Base-by-base conservation (phyloP, 164 flowering plant genomes). In the Akebia trifoliata region DNA sequence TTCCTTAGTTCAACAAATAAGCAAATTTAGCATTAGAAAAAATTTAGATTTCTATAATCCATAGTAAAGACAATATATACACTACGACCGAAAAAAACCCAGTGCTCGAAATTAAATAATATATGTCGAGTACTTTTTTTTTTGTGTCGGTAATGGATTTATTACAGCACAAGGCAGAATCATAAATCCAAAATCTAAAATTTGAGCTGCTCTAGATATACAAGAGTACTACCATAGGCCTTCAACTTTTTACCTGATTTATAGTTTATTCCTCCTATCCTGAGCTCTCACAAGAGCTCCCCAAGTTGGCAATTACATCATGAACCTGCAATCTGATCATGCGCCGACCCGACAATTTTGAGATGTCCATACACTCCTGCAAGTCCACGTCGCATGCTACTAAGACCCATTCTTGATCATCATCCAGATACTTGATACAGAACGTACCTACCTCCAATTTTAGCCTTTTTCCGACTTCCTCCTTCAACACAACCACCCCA, bases 271-370 rank as follows among this genome's bases (percentile, higher is more conserved):
- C n/a, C 30, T 67, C 64, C 35, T 70, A 81, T 30, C 86, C 87
- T 4, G 86, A 77, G 78, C 96, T 94, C 74, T 84, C 99, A 57
- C 87, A 84, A 2, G 97, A 94, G 74, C 99, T 90, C 12, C 97
- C 97, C 15, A 81, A 80, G 68, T 73, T 83, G 32, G 85, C 44
- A 66, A 62, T 45, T 38, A 74, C 46, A 43, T 93, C 97, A 47
- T 79, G 84, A 43, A 90, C 74, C 44, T 62, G 50, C 53, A 93
- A 67, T 65, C 97, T 80, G 61, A 86, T 72, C 43, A 83, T 70
- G 40, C 71, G 81, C 62, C 75, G 60, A 15, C 90, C 82, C 2
- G 87, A 77, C 31, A 81, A 74, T 69, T 59, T 76, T 8, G 79
- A 74, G 31, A 84, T 54, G 44, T 94, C 97, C 36, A 87, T 38